Evolutionary conservation across 768 basidiomycete species (phyloP).

Genomic region (Suillus weaverae): DNA sequence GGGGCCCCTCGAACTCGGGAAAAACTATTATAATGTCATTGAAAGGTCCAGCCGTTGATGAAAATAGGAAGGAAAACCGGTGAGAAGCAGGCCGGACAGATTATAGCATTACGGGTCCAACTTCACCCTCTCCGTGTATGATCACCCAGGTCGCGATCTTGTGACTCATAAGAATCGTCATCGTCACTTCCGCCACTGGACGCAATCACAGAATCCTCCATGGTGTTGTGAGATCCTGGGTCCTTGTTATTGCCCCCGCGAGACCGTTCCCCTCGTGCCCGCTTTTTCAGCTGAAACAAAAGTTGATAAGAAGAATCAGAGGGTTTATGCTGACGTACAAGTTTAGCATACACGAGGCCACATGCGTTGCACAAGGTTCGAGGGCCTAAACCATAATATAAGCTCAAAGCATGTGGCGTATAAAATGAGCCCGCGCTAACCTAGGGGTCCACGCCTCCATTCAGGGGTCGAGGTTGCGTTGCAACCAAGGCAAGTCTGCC

Average conservation of each 20-base stretch:
- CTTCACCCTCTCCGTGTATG: conserved; percentile 34
- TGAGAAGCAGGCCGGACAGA: conserved; percentile 10
- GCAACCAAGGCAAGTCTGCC: conserved; percentile 80
- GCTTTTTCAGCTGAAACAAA: conserved; percentile 31
- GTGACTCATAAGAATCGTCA: conserved; percentile 34
- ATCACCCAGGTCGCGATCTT: conserved; percentile 36
- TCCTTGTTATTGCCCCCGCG: conserved; percentile 27
- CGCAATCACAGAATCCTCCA: conserved; percentile 24
- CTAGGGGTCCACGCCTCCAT: conserved; percentile 83
- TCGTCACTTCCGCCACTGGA: conserved; percentile 36
- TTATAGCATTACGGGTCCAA: conserved; percentile 22
- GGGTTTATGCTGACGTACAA: conserved; percentile 51
- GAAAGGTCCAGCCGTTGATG: conserved; percentile 13
- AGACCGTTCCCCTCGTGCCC: conserved; percentile 35
- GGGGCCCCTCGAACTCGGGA: background rate
- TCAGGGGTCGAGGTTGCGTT: conserved; percentile 83
- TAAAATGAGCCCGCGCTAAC: conserved; percentile 42
- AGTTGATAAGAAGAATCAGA: conserved; percentile 22
- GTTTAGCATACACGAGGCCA: conserved; percentile 83
- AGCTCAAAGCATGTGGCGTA: conserved; percentile 23
- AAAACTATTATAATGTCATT: conserved; percentile 4
- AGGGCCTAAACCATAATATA: conserved; percentile 52
- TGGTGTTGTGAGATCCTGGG: conserved; percentile 30
- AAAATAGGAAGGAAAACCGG: conserved; percentile 23
- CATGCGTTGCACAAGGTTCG: conserved; percentile 85